Base-by-base conservation (phyloP, 768 basidiomycete genomes). In the Lanmaoa pseudosensibilis region DNA sequence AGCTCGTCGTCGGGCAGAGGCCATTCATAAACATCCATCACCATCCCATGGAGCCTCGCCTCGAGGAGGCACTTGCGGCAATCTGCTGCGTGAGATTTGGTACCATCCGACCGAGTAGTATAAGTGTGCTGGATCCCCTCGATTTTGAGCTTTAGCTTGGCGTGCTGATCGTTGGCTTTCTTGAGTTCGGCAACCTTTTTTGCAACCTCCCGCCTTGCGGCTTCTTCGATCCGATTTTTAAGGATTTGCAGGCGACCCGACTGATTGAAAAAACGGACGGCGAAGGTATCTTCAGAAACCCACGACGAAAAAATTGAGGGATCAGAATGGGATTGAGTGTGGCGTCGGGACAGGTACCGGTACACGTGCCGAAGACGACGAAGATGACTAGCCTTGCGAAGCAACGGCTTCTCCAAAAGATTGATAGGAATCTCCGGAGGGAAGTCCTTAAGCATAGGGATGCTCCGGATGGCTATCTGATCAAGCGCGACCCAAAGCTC, bases 401-500 rank as follows among this genome's bases (percentile, higher is more conserved):
- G 68, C 9, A 83, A 65, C 23, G 84, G 71, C 0, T 71, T 55
- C 27, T 80, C 69, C n/a, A 82, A 61, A 23, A 80, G 61, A 4
- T 49, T 47, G 3, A 54, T 27, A 1, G 78, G 72, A 0, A 83
- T 64, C 55, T 79, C 80, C 0, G 82, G 80, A 12, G 79, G 77
- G 52, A 80, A 83, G 5, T 75, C 65, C 0, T 40, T 41, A 6
- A 83, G 64, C 11, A 82, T 68, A 3, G 81, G 77, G 37, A 67
- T 64, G 23, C 70, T 64, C 18, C 38, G 39, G 19, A 75, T 63
- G 2, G 65, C 70, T 15, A 77, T 33, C 25, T 58, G 70, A 58
- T 83, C 81, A 6, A 83, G 66, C 0, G 75, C 77, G 1, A 78
- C 68, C 82, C 82, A 83, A 18, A 83, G 67, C 32, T 79, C 75